These are phyloP conservation scores for Pythium sp. DNA, from an alignment of 352 stramenopile species.

Conservation along the genomic window DNA sequence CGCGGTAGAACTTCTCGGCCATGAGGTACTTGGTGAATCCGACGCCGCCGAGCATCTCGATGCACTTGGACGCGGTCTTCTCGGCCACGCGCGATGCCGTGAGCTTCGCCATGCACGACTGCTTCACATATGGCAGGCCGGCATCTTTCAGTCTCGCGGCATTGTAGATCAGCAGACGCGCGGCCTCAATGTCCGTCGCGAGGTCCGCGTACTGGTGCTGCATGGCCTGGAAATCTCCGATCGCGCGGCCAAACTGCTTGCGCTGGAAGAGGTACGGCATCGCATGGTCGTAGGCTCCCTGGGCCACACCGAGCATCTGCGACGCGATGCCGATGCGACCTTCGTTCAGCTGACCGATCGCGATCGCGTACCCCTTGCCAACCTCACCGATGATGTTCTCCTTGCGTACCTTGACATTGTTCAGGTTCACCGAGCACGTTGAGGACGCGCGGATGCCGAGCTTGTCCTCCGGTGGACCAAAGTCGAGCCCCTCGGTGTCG, in stretches of 20 bases:
- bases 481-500: slow-evolving; percentile 77
- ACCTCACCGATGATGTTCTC: slow-evolving; percentile 89
- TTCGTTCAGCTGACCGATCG: slow-evolving; percentile 94
- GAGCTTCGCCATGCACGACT: slow-evolving; percentile 94
- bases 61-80: slow-evolving; percentile 87
- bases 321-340: slow-evolving; percentile 93
- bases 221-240: slow-evolving; percentile 92
- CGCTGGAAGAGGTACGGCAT: slow-evolving; percentile 93
- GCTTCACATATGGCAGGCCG: slow-evolving; percentile 89
- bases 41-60: slow-evolving; percentile 91
- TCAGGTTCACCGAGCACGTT: slow-evolving; percentile 91
- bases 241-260: slow-evolving; percentile 90
- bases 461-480: slow-evolving; percentile 92
- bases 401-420: slow-evolving; percentile 88
- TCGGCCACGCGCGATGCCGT: slow-evolving; percentile 91
- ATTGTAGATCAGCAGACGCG: slow-evolving; percentile 91
- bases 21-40: slow-evolving; percentile 91
- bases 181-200: slow-evolving; percentile 88
- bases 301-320: slow-evolving; percentile 93
- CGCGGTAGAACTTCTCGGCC: slow-evolving; percentile 93
- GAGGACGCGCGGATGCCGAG: slow-evolving; percentile 92
- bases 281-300: slow-evolving; percentile 89
- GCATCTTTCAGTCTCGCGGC: slow-evolving; percentile 90
- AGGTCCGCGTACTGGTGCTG: slow-evolving; percentile 93
- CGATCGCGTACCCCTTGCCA: slow-evolving; percentile 91